Evolutionary conservation across 2,329 filamentous ascomycete species (phyloP).

Genomic region (Penicillium crustosum): DNA sequence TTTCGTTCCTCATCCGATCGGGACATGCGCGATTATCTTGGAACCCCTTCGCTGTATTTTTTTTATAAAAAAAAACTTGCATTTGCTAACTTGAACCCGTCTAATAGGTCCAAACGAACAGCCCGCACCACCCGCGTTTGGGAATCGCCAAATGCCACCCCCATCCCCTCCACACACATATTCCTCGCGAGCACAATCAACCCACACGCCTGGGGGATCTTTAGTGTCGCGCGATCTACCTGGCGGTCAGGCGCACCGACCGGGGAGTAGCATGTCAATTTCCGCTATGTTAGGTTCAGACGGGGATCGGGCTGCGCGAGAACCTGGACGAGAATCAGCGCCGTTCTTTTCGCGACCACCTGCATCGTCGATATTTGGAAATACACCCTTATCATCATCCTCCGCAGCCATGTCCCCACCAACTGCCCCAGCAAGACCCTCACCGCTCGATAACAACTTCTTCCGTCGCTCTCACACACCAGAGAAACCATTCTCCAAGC

Average conservation of each 20-base stretch:
- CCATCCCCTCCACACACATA: constrained; percentile 53
- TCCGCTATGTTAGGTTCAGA: constrained; percentile 67
- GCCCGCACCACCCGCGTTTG: constrained; percentile 36
- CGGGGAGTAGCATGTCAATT: constrained; percentile 69
- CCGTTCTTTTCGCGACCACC: constrained; percentile 52
- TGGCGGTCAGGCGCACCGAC: constrained; percentile 53
- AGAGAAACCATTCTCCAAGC: constrained; percentile 62
- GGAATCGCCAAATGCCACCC: constrained; percentile 51
- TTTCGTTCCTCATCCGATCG: constrained; percentile 5
- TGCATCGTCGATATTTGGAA: constrained; percentile 35
- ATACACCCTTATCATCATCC: constrained; percentile 34
- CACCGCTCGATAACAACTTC: constrained; percentile 59
- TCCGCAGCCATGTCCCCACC: constrained; percentile 46
- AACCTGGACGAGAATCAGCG: constrained; percentile 41
- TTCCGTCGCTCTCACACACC: constrained; percentile 71
- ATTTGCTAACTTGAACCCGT: constrained; percentile 4
- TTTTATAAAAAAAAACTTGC: too few relatives aligned
- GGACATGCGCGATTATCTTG: constrained; percentile 2
- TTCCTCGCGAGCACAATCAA: constrained; percentile 42
- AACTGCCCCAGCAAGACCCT: constrained; percentile 41
- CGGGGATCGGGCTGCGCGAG: constrained; percentile 48
- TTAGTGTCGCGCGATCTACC: constrained; percentile 56
- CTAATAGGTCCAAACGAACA: constrained; percentile 32
- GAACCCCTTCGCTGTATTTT: not conserved
- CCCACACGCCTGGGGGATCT: constrained; percentile 41